A percentile compares a stretch with the other conserved stretches of the same genome.
Evolutionary conservation across 2,329 filamentous ascomycete species (phyloP).

Genomic region (Tolypocladium pustulatum): DNA sequence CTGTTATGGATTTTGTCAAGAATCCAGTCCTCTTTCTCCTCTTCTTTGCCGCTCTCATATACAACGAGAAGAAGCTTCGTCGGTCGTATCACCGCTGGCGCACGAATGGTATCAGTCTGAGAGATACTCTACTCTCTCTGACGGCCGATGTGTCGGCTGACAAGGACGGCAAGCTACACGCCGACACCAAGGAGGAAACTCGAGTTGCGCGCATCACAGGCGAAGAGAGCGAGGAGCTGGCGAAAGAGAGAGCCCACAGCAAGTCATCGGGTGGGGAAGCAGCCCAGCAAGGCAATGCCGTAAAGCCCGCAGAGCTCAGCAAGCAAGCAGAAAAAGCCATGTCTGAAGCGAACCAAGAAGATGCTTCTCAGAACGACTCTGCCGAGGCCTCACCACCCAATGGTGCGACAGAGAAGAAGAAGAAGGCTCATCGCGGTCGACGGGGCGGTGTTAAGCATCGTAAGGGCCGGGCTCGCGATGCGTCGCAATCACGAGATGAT

Average conservation of each 20-base stretch:
- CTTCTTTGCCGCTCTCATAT: constrained; percentile 29
- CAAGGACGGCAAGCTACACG: background rate
- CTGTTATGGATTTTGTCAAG: constrained; percentile 42
- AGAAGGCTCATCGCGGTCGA: constrained; percentile 59
- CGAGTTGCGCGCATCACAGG: no score
- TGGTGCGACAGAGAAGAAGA: constrained; percentile 42
- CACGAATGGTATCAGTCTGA: constrained; percentile 17
- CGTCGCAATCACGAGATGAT: constrained; percentile 38
- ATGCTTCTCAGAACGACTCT: background rate
- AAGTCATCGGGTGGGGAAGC: background rate
- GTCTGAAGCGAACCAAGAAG: background rate
- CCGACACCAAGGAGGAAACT: background rate
- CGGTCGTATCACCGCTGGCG: constrained; percentile 25
- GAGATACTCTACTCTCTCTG: constrained; percentile 11
- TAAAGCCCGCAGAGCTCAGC: background rate
- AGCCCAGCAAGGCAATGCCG: background rate
- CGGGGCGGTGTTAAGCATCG: constrained; percentile 61
- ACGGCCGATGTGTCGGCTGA: constrained; percentile 3
- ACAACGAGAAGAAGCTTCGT: constrained; percentile 34
- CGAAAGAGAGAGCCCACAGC: background rate
- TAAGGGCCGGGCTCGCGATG: constrained; percentile 44
- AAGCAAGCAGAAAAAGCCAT: background rate
- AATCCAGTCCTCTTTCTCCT: constrained; percentile 42
- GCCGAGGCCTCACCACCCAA: background rate
- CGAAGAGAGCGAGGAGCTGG: background rate